Evolutionary conservation across 495 filamentous ascomycete genomes (phyloP).

Genomic region (Aspergillus ellipticus): DNA sequence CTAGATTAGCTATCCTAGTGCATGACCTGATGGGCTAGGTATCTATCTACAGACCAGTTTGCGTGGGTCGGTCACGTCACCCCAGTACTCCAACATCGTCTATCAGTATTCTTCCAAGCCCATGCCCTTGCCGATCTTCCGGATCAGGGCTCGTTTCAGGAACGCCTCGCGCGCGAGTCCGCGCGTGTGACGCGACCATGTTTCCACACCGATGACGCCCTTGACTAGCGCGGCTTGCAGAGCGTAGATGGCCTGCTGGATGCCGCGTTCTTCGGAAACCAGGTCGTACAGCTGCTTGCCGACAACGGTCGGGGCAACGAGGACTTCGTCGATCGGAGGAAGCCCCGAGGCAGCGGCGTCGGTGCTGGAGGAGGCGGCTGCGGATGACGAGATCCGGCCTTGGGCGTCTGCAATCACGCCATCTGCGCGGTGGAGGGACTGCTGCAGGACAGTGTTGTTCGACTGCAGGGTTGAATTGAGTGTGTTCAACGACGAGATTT

Average conservation of each 20-base stretch:
- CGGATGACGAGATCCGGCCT: constrained; percentile 28
- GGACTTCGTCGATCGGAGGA: constrained; percentile 76
- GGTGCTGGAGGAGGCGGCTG: constrained; percentile 28
- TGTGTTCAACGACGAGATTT: constrained; percentile 64
- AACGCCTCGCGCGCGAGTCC: constrained; percentile 84
- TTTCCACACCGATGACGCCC: constrained; percentile 73
- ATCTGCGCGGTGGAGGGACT: constrained; percentile 75
- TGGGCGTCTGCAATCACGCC: constrained; percentile 65
- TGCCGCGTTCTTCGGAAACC: constrained; percentile 77
- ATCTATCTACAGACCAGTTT: background rate
- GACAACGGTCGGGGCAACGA: constrained; percentile 92
- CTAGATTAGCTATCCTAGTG: too few relatives aligned
- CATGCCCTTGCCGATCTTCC: constrained; percentile 87
- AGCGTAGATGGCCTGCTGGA: constrained; percentile 81
- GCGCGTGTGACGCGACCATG: constrained; percentile 80
- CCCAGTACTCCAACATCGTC: background rate
- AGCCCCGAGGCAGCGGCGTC: constrained; percentile 37
- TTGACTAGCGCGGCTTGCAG: constrained; percentile 77
- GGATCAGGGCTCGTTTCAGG: constrained; percentile 80
- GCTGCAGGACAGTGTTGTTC: constrained; percentile 74
- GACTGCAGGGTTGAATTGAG: constrained; percentile 65
- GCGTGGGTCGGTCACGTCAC: too few relatives aligned
- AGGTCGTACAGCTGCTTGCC: constrained; percentile 87
- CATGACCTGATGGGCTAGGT: background rate
- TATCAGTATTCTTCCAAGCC: constrained; percentile 47